A percentile compares a stretch with the other conserved stretches of the same genome.
These are phyloP conservation scores for Kwoniella bestiolae DNA, from an alignment of 768 basidiomycete genomes.

Conservation along the genomic window DNA sequence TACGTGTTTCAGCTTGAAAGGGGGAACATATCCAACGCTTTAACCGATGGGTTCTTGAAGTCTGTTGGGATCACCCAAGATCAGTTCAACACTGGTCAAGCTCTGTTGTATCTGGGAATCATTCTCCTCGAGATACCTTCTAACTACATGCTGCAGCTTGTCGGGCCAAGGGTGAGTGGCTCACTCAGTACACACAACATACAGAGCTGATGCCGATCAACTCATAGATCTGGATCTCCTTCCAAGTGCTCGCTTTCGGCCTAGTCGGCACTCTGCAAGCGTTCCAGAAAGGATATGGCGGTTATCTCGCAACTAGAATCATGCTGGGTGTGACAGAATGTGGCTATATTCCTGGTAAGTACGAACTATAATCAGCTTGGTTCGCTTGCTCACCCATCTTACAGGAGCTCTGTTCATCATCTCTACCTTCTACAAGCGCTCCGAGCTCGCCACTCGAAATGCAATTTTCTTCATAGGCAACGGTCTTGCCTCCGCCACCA, in stretches of 20 bases:
- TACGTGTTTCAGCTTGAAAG: constrained; percentile 48
- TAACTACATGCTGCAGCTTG: constrained; percentile 41
- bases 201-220: not conserved
- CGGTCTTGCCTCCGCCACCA: constrained; percentile 35
- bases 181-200: too few relatives aligned
- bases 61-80: constrained; percentile 54
- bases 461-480: constrained; percentile 51
- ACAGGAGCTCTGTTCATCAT: constrained; percentile 32
- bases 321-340: constrained; percentile 47
- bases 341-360: constrained; percentile 48
- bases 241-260: constrained; percentile 52
- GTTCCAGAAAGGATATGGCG: constrained; percentile 43
- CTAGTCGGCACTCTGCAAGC: constrained; percentile 50
- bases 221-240: constrained; percentile 46
- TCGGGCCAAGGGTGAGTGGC: constrained; percentile 39
- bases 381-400: not conserved
- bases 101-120: constrained; percentile 50
- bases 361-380: too few relatives aligned
- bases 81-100: constrained; percentile 52
- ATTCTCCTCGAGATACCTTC: constrained; percentile 54
- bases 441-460: constrained; percentile 41
- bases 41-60: constrained; percentile 44
- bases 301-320: constrained; percentile 46
- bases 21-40: constrained; percentile 51
- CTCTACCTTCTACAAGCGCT: constrained; percentile 47